phyloP scores from a whole-genome alignment of 495 filamentous ascomycete species.

The Neurospora discreta region DNA sequence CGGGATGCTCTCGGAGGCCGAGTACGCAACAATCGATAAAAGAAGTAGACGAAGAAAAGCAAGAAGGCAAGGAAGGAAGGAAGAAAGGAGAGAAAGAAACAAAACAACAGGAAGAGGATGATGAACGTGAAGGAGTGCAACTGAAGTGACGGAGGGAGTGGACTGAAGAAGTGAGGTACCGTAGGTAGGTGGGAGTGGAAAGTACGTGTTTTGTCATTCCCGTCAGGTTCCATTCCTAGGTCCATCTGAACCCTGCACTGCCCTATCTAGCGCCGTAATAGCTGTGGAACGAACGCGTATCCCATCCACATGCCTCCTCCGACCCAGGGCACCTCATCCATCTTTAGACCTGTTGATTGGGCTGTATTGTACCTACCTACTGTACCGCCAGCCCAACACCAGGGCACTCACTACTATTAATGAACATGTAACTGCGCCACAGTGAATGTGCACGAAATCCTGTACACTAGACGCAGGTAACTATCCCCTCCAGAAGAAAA shows the following conservation, averaged over 20 bases:
- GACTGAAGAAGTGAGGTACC: neutral
- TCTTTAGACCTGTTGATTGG: too few species aligned
- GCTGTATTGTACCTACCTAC: too few species aligned
- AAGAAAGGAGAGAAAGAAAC: neutral
- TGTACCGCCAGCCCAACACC: neutral
- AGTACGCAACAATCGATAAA: neutral
- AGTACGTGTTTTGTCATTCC: neutral
- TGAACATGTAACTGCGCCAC: neutral
- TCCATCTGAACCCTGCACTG: neutral
- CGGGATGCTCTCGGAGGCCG: neutral
- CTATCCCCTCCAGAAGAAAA: too few species aligned
- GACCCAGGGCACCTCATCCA: too few species aligned
- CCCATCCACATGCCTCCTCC: neutral
- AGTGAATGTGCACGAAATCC: too few species aligned
- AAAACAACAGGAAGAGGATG: neutral
- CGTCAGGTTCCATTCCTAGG: too few species aligned
- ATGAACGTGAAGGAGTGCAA: neutral
- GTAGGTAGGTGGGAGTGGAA: neutral
- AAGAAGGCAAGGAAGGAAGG: neutral
- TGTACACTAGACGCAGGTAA: too few species aligned
- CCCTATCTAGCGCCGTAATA: neutral
- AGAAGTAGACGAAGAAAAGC: neutral
- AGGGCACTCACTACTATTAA: neutral
- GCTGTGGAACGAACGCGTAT: neutral
- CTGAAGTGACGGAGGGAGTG: neutral